Base-by-base conservation (phyloP, 768 basidiomycete species). In the Rhizopogon vulgaris region DNA sequence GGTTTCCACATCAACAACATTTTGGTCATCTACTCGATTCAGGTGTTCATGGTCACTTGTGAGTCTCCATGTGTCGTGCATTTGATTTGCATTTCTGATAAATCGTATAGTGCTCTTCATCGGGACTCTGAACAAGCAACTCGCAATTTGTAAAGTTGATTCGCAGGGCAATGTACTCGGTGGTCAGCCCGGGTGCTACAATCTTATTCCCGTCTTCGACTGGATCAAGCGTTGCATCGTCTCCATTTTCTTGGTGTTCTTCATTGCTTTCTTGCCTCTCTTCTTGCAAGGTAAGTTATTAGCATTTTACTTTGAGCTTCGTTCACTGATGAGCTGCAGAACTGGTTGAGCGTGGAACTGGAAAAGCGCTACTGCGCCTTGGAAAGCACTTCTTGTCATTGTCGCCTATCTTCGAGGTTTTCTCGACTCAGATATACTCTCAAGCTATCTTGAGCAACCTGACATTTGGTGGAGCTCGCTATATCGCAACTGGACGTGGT, bases 1-100 rank as follows among this genome's bases (percentile, higher is more conserved):
- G 96, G 92, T 63, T 99, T 99, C 86, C 96, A 99, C 68, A 84
- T 99, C 77, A 99, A 99, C 79, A 98, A 99, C 67, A 98, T 98
- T 62, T 76, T 99, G 65, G 94, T 99, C 73, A 98, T 99, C 61
- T 87, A 92, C 69, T 97, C 96, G 24, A 92, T 99, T 49, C 94
- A 96, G 67, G 79, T 95, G 51, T 98, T 99, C 78, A 96, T 98
- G 92, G 75, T 97, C 51, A 92, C 92, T 17, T 64, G 90, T 93
- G 63, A 69, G 90, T 84, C 8, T 55, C 52, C 24, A 24, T 11
- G 1, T 53, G 30, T 27, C 51, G 25, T 32, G 38, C 38, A 25
- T 17, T 9, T 24, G 14, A 18, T 25, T 17, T 9, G 55, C 22
- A 54, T 51, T 39, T 40, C 50, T 59, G 5, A 60, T 52, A 46